Base-by-base conservation (phyloP, 2,329 filamentous ascomycete genomes). In the Lizonia empirigonia region DNA sequence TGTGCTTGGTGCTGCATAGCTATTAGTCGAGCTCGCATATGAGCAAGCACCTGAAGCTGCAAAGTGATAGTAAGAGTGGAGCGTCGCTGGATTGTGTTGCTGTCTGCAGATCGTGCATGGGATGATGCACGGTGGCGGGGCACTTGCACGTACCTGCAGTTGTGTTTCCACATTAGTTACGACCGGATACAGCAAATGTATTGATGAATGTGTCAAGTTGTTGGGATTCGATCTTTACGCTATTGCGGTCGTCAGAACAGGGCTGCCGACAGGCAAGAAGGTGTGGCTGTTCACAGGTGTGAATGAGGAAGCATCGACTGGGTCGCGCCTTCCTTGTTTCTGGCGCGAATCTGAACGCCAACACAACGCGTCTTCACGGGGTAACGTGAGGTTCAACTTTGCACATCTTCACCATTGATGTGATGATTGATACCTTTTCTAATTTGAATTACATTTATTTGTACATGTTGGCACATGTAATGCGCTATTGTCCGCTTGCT, bases 21-120 rank as follows among this genome's bases (percentile, higher is more conserved):
- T 32, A 44, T 63, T 58, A 63, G 58, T 34, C 44, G 30, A 48
- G 38, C 27, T 53, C 38, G 40, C 55, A 58, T 58, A 23, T 16
- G 48, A 26, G 16, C 23, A 23, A 23, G 23, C 32, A 36, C 10
- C 23, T 37, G 40, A 20, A 16, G 30, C 26, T 12, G 30, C 35
- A 23, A 8, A 13, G 13, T n/a, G 12, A 10, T 12, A 9, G 5
- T 5, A 6, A 19, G 16, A 40, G 19, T n/a, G 20, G 32, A 37
- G 26, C 42, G n/a, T 34, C 33, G 38, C 42, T 24, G 49, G 35
- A 33, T 24, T 22, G 26, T 46, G 18, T 36, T 42, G 26, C 38
- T 24, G 32, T 36, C 30, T 23, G 49, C 27, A 52, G 49, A 52
- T 52, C 49, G 19, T 12, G 32, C 42, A 38, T 42, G 49, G 40